phyloP scores from a whole-genome alignment of 768 basidiomycete genomes.

The Lentinus tigrinus region DNA sequence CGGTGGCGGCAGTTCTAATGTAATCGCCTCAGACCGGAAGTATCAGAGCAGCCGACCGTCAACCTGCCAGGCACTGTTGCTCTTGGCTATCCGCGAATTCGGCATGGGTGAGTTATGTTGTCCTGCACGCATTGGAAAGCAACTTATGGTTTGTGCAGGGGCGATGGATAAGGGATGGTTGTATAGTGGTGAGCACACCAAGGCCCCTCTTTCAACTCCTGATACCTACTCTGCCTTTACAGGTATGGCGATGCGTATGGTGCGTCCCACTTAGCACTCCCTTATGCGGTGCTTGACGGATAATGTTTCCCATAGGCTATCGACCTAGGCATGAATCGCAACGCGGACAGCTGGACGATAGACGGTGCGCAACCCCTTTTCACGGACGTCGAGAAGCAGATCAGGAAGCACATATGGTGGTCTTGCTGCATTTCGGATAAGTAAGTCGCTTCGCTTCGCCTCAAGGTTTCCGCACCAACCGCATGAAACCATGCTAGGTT shows the following conservation, averaged over 20 bases:
- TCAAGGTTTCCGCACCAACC: constrained; percentile 2
- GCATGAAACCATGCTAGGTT: too few relatives aligned
- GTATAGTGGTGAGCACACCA: constrained; percentile 50
- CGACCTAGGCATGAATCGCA: constrained; percentile 79
- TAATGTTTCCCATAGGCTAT: constrained; percentile 49
- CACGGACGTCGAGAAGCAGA: constrained; percentile 60
- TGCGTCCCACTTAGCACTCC: constrained; percentile 25
- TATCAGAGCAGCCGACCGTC: constrained; percentile 69
- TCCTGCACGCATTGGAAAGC: neutral
- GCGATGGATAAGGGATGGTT: constrained; percentile 86
- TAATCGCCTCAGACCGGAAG: constrained; percentile 47
- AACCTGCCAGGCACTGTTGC: constrained; percentile 77
- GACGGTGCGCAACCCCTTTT: constrained; percentile 59
- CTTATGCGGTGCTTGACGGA: neutral
- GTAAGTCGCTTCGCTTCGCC: constrained; percentile 36
- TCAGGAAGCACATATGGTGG: constrained; percentile 80
- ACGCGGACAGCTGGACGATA: constrained; percentile 70
- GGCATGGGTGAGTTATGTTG: constrained; percentile 58
- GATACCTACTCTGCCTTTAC: neutral
- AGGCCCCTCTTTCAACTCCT: neutral
- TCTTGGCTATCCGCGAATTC: constrained; percentile 82
- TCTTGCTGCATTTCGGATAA: constrained; percentile 68
- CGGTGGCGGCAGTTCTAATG: neutral
- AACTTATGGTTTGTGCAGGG: constrained; percentile 27
- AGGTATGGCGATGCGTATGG: constrained; percentile 73